Evolutionary conservation across 495 filamentous ascomycete genomes (phyloP), one percentile per base, ranked within the genome.

Genomic region (Aspergillus ostianus): DNA sequence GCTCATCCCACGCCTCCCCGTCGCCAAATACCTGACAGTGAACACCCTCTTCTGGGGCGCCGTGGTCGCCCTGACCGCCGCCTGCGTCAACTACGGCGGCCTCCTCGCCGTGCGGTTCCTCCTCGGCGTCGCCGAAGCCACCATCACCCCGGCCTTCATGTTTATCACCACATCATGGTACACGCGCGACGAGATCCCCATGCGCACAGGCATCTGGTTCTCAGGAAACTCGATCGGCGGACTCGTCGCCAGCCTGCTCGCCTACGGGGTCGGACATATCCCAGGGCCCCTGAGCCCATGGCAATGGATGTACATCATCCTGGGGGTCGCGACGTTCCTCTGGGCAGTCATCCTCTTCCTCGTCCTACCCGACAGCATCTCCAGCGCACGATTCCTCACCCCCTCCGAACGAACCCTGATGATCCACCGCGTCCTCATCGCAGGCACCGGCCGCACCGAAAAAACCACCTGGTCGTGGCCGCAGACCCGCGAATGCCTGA

Each of bases 151-250:
- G 4, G 68, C 71, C 2, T 75, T 72, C 47, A 72, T 72, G 63
- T 70, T 70, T 55, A 73, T 76, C 54, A 74, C 78, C 8, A 73
- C 77, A 17, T 78, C 74, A 17, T 76, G 74, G 70, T 80, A 85
- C 65, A 85, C 82, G 1, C 74, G 84, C 18, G 73, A 79, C 32
- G 82, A 87, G 56, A 83, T 85, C 21, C 84, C 84, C 0, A 65
- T 84, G 6, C 71, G 85, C n/a, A 84, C 83, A n/a, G 82, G 81
- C 0, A 62, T 83, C 4, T 86, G 83, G 84, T 87, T 85, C 60
- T 78, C 83, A 0, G 83, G 81, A 7, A 85, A 85, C 47, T 81
- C 81, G 6, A 64, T 84, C 5, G 83, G 82, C 0, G 83, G 84
- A 10, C 78, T 84, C 26, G 70, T 80, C 0, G 81, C 82, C 1